Evolutionary conservation across 768 basidiomycete genomes (phyloP).

Genomic region (Cystofilobasidium capitatum): DNA sequence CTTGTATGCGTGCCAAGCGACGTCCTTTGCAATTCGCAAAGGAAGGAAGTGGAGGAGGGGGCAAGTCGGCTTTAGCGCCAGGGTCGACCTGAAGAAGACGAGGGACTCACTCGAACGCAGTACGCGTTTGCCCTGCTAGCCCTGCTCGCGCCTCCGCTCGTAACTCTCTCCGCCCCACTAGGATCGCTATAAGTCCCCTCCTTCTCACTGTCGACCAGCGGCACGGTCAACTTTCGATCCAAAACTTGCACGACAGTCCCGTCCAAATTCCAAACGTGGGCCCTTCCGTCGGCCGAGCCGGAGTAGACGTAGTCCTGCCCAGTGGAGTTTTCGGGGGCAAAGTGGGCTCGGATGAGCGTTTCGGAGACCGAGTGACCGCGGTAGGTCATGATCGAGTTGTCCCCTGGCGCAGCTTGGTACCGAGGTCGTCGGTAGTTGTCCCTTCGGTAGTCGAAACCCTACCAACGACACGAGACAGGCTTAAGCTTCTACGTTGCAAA

Average conservation of each 20-base stretch:
- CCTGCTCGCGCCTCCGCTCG: background rate
- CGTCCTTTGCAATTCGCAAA: background rate
- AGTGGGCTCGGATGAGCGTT: constrained; percentile 92
- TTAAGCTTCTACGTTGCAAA: background rate
- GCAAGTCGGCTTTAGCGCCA: background rate
- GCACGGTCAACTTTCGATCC: constrained; percentile 16
- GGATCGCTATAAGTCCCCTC: constrained; percentile 14
- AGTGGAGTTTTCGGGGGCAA: constrained; percentile 85
- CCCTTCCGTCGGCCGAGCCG: constrained; percentile 72
- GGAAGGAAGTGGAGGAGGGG: background rate
- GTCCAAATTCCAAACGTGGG: constrained; percentile 92
- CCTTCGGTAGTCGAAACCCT: constrained; percentile 33
- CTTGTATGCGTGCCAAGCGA: constrained; percentile 74
- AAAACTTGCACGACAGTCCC: constrained; percentile 45
- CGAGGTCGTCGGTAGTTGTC: constrained; percentile 62
- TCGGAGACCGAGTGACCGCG: constrained; percentile 79
- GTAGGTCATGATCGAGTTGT: constrained; percentile 64
- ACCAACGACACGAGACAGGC: background rate
- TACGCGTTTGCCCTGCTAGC: background rate
- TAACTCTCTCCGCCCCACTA: background rate
- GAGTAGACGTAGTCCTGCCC: constrained; percentile 87
- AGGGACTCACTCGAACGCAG: background rate
- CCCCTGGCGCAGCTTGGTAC: constrained; percentile 61
- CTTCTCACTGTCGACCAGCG: constrained; percentile 5
- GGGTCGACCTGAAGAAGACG: background rate